Evolutionary conservation across 495 filamentous ascomycete species (phyloP).

Genomic region (Aspergillus kassunensis): DNA sequence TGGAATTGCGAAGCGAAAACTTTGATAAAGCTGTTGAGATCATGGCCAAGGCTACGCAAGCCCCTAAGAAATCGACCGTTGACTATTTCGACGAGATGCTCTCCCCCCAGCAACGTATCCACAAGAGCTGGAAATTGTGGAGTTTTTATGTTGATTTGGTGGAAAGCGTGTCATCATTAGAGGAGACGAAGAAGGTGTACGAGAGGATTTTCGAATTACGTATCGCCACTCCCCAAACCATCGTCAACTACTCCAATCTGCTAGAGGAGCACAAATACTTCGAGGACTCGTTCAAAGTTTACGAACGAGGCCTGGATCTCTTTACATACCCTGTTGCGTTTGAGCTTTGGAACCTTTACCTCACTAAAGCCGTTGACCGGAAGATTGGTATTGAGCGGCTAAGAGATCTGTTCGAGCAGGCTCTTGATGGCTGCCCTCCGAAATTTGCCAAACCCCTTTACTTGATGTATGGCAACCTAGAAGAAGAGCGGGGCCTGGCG

Average conservation of each 20-base stretch:
- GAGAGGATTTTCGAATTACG: constrained; percentile 97
- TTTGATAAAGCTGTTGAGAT: constrained; percentile 91
- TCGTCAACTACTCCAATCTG: constrained; percentile 97
- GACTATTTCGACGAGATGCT: constrained; percentile 98
- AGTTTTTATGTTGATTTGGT: constrained; percentile 99
- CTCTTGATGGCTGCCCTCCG: constrained; percentile 87
- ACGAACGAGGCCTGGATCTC: constrained; percentile 91
- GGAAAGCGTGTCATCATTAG: constrained; percentile 84
- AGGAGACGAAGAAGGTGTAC: constrained; percentile 92
- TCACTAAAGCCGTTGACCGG: constrained; percentile 94
- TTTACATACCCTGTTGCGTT: constrained; percentile 98
- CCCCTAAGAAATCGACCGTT: constrained; percentile 88
- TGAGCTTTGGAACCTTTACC: constrained; percentile 97
- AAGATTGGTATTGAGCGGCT: constrained; percentile 93
- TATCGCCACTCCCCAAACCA: constrained; percentile 95
- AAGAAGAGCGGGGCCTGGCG: constrained; percentile 95
- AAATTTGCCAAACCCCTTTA: constrained; percentile 96
- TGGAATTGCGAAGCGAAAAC: constrained; percentile 94
- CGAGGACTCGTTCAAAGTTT: constrained; percentile 96
- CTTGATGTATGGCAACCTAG: constrained; percentile 96
- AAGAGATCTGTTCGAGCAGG: constrained; percentile 95
- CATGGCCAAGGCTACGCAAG: constrained; percentile 95
- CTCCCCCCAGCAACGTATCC: constrained; percentile 90
- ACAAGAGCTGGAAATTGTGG: constrained; percentile 99
- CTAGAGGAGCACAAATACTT: constrained; percentile 94